phyloP scores from a whole-genome alignment of 1,284 basidiomycete genomes.

The Boletus subluridellus region DNA sequence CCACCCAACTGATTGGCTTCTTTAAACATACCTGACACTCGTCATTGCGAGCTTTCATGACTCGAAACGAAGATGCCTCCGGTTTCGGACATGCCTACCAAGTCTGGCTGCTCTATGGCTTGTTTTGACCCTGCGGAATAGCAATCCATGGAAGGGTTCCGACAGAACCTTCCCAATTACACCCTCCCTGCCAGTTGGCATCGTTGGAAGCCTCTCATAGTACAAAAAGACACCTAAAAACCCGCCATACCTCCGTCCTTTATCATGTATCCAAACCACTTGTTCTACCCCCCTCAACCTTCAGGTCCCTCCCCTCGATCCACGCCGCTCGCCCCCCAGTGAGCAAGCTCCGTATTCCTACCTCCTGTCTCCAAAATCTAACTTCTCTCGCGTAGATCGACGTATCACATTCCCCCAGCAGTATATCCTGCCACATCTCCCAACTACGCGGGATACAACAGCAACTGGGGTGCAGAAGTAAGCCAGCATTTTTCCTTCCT shows the following conservation, averaged over 20 bases:
- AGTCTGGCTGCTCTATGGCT: neutral
- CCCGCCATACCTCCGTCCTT: accelerated
- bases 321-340: neutral
- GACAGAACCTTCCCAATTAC: neutral
- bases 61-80: too few species aligned
- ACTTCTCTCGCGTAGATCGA: neutral
- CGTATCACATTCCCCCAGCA: neutral
- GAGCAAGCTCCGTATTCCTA: neutral
- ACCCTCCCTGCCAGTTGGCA: slow-evolving; percentile 2
- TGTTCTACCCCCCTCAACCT: accelerated
- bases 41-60: neutral
- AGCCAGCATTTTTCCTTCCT: neutral
- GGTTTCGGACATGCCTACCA: neutral
- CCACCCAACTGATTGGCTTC: too few species aligned
- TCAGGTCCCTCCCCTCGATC: neutral
- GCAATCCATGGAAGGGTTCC: neutral
- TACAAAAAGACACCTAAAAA: neutral
- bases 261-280: neutral
- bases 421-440: neutral
- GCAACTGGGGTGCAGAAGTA: slow-evolving; percentile 7
- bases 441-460: neutral
- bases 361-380: neutral
- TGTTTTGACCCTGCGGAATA: neutral
- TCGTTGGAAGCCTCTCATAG: slow-evolving; percentile 9
- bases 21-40: neutral